These are phyloP conservation scores for Aspergillus flavus DNA, from an alignment of 2,329 filamentous ascomycete genomes.

Conservation along the genomic window DNA sequence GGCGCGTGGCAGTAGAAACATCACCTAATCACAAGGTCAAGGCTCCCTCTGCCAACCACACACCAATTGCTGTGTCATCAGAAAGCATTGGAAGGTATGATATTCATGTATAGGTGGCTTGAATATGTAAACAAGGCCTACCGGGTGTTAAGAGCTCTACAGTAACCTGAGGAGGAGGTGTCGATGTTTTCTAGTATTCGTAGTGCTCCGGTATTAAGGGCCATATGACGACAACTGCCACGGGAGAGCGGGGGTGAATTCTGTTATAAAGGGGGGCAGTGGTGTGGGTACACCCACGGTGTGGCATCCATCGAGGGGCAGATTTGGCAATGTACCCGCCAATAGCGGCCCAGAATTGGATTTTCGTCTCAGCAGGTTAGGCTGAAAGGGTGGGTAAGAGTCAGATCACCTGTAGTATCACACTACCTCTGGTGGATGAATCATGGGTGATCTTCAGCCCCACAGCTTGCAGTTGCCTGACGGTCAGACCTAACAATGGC, in stretches of 20 bases:
- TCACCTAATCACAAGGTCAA: slow-evolving; percentile 5
- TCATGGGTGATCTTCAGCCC: slow-evolving; percentile 8
- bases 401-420: slow-evolving; percentile 7
- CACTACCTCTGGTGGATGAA: slow-evolving; percentile 7
- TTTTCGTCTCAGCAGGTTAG: slow-evolving; percentile 13
- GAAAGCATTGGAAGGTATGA: slow-evolving; percentile 5
- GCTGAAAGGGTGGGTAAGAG: slow-evolving; percentile 6
- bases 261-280: not conserved
- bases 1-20: slow-evolving; percentile 23
- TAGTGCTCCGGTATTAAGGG: not conserved
- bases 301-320: slow-evolving; percentile 14
- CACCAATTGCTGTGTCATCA: slow-evolving; percentile 11
- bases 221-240: slow-evolving; percentile 25
- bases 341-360: slow-evolving; percentile 14
- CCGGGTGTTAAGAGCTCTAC: not conserved
- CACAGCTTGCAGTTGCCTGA: slow-evolving; percentile 12
- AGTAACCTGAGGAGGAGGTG: not conserved
- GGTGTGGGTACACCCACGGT: slow-evolving; percentile 4
- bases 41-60: not conserved
- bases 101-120: slow-evolving; percentile 14
- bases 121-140: not conserved
- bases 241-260: slow-evolving; percentile 17
- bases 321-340: slow-evolving; percentile 14
- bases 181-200: not conserved
- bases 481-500: slow-evolving; percentile 5